Percentiles rank a stretch among this genome's conserved stretches.
Conservation (phyloP, 2,329 filamentous ascomycete species). For the Arthrobotrys pseudoclavata region DNA sequence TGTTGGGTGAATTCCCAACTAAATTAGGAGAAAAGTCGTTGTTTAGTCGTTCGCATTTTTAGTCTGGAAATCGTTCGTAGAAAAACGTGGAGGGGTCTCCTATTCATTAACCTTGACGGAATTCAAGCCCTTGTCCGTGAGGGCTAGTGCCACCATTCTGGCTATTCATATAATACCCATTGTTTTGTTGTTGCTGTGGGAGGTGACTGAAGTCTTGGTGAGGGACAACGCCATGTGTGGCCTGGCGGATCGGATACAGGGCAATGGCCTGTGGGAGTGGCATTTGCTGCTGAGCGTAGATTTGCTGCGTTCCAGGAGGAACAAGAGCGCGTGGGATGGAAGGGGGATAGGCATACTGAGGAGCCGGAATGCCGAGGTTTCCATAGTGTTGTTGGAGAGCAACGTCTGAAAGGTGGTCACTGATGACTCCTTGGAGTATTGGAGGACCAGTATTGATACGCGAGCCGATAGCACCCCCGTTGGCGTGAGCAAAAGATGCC, state of each 20-base stretch:
- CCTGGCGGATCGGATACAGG: constrained; percentile 51
- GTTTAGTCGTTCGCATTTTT: constrained; percentile 22
- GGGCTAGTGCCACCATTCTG: constrained; percentile 55
- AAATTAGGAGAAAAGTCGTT: constrained; percentile 39
- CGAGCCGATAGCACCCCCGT: constrained; percentile 63
- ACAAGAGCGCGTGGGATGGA: constrained; percentile 56
- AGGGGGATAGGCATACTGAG: constrained; percentile 55
- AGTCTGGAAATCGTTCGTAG: background rate
- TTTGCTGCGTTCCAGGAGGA: constrained; percentile 57
- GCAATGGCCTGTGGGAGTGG: constrained; percentile 51
- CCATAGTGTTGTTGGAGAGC: constrained; percentile 56
- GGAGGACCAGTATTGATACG: constrained; percentile 53
- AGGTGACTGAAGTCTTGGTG: constrained; percentile 59
- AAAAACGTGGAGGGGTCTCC: background rate
- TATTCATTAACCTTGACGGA: constrained; percentile 40
- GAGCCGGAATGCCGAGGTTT: constrained; percentile 37
- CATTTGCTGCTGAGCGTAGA: constrained; percentile 57
- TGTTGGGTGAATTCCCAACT: constrained; percentile 35
- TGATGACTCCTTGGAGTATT: constrained; percentile 56
- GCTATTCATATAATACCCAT: constrained; percentile 55
- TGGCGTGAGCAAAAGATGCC: constrained; percentile 88
- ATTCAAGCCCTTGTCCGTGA: constrained; percentile 52
- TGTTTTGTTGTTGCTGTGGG: constrained; percentile 59
- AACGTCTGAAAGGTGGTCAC: constrained; percentile 55
- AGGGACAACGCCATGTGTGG: constrained; percentile 53